A percentile compares a stretch with the other conserved stretches of the same genome.
phyloP scores from a whole-genome alignment of 257 asterid species.

The Gardenia jasminoides region DNA sequence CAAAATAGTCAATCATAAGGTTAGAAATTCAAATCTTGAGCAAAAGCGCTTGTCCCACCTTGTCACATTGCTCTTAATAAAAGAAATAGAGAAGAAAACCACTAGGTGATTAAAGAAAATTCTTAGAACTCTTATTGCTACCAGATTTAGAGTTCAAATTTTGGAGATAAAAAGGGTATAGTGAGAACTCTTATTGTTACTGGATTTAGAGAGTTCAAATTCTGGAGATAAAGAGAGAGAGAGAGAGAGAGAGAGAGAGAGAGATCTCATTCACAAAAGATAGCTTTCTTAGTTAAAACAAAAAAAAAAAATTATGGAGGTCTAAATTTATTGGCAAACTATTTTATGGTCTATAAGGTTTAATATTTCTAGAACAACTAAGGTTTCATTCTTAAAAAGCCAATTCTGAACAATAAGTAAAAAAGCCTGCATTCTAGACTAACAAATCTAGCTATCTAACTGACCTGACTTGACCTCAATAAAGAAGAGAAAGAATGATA shows the following conservation, averaged over 20 bases:
- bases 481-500: not conserved
- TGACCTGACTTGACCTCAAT: conserved; percentile 13
- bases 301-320: not conserved
- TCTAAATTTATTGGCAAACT: not conserved
- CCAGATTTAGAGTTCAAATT: accelerated
- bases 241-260: too few relatives aligned
- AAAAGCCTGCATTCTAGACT: not conserved
- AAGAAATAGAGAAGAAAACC: too few relatives aligned
- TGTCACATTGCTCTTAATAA: too few relatives aligned
- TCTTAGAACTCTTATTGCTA: too few relatives aligned
- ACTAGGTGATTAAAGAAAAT: too few relatives aligned
- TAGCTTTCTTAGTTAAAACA: not conserved
- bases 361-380: not conserved
- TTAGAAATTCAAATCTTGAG: too few relatives aligned
- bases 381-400: not conserved
- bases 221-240: too few relatives aligned
- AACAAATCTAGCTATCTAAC: not conserved
- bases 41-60: not conserved
- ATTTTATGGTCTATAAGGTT: not conserved
- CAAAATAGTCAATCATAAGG: not conserved
- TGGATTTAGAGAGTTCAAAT: too few relatives aligned
- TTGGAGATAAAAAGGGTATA: too few relatives aligned
- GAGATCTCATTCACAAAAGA: not conserved
- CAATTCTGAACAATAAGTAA: not conserved
- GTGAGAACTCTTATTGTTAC: too few relatives aligned